Conservation (phyloP, 225 moss, liverwort and hornwort species). For the Sphagnum tenellum region DNA sequence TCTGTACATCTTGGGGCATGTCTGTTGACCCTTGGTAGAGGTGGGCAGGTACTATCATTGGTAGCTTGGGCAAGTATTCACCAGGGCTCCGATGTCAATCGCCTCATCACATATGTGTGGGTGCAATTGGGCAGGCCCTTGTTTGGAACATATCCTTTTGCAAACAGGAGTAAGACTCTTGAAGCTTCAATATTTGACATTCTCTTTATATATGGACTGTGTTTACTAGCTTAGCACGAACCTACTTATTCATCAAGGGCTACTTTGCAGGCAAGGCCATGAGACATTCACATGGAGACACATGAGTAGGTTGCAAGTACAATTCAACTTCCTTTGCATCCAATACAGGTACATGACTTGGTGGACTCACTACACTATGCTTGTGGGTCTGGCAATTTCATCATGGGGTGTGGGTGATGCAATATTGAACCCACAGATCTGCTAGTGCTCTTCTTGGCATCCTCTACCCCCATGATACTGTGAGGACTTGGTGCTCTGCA, state of each 20-base stretch:
- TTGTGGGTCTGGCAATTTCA: conserved; percentile 44
- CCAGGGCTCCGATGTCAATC: conserved; percentile 59
- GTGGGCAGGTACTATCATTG: conserved; percentile 49
- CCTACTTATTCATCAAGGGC: too few species aligned
- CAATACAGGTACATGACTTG: conserved; percentile 31
- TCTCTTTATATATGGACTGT: too few species aligned
- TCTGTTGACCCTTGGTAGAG: background rate
- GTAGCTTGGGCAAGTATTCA: conserved; percentile 57
- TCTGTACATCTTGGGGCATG: too few species aligned
- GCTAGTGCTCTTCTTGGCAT: conserved; percentile 70
- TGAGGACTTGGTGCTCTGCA: conserved; percentile 15
- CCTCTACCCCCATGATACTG: conserved; percentile 65
- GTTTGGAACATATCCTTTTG: conserved; percentile 38
- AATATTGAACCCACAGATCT: conserved; percentile 69
- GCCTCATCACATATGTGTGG: conserved; percentile 43
- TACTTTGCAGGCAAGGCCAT: too few species aligned
- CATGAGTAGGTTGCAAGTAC: too few species aligned
- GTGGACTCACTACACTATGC: conserved; percentile 26
- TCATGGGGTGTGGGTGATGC: conserved; percentile 89
- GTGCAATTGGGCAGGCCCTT: conserved; percentile 61
- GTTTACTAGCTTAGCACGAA: too few species aligned
- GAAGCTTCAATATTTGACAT: too few species aligned
- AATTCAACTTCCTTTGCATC: too few species aligned
- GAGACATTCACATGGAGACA: too few species aligned
- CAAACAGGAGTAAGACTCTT: conserved; percentile 48